phyloP scores from a whole-genome alignment of 2,329 filamentous ascomycete genomes.

The Neoarthrinium moseri region DNA sequence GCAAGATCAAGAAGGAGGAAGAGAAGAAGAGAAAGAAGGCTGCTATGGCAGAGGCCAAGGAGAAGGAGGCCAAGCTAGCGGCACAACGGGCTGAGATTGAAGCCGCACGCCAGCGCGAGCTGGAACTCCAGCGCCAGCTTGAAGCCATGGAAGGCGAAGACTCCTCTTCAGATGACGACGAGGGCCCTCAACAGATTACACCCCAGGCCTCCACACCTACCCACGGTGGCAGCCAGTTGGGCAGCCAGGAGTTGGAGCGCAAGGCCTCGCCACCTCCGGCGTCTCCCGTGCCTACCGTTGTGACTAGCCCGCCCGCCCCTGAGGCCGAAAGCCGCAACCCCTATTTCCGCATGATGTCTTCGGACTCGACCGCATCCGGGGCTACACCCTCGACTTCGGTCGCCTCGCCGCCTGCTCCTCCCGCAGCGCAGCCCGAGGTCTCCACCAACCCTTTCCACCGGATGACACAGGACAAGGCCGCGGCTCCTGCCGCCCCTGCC shows the following conservation, averaged over 20 bases:
- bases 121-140: constrained; percentile 84
- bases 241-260: constrained; percentile 54
- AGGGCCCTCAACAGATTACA: constrained; percentile 69
- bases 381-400: constrained; percentile 35
- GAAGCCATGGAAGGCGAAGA: constrained; percentile 72
- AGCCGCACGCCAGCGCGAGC: constrained; percentile 83
- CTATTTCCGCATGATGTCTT: constrained; percentile 84
- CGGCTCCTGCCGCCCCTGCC: constrained; percentile 29
- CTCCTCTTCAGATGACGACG: constrained; percentile 78
- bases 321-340: constrained; percentile 88
- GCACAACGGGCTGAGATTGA: constrained; percentile 90
- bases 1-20: constrained; percentile 94
- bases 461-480: constrained; percentile 64
- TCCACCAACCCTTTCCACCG: constrained; percentile 98
- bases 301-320: constrained; percentile 36
- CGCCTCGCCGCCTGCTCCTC: constrained; percentile 36
- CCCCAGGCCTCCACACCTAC: constrained; percentile 61
- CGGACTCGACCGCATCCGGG: constrained; percentile 49
- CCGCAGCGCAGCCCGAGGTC: constrained; percentile 46
- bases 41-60: constrained; percentile 79
- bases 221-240: constrained; percentile 47
- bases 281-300: constrained; percentile 49
- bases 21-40: constrained; percentile 93
- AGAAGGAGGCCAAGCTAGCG: constrained; percentile 82
- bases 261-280: constrained; percentile 50